Percentiles rank a stretch among this genome's conserved stretches.
These are phyloP conservation scores for Glarea lozoyensis DNA, from an alignment of 495 filamentous ascomycete genomes.

Conservation along the genomic window DNA sequence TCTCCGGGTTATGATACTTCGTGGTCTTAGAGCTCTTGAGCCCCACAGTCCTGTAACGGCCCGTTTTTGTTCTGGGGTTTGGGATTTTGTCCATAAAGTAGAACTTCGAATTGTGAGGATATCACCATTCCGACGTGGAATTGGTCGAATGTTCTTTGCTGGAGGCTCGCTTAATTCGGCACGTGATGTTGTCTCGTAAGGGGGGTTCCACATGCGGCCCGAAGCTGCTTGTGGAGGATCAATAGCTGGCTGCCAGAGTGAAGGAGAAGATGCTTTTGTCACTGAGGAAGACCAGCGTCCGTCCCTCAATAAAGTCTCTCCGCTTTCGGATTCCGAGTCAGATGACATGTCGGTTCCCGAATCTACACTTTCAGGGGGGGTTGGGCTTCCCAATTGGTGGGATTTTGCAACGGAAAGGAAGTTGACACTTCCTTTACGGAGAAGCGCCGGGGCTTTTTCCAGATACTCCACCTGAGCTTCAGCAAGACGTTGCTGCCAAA, in stretches of 20 bases:
- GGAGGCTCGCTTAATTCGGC: no score
- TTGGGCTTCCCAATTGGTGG: constrained; percentile 38
- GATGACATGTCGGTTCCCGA: constrained; percentile 11
- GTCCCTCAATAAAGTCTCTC: no score
- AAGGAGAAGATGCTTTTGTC: no score
- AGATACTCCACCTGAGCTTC: constrained; percentile 36
- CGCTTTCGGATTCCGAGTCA: constrained; percentile 17
- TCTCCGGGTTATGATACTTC: constrained; percentile 12
- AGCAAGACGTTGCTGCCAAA: constrained; percentile 27
- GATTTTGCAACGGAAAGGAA: constrained; percentile 31
- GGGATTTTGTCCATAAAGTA: constrained; percentile 20
- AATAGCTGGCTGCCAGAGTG: constrained; percentile 13
- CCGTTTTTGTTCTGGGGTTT: constrained; percentile 14
- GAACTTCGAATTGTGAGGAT: constrained; percentile 14
- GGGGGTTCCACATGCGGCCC: constrained; percentile 28
- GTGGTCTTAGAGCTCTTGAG: constrained; percentile 19
- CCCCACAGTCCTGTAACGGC: constrained; percentile 20
- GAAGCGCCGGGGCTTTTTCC: constrained; percentile 29
- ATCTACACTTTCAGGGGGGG: constrained; percentile 28
- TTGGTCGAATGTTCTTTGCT: constrained; percentile 22
- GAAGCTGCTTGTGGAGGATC: constrained; percentile 9
- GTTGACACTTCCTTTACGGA: constrained; percentile 28
- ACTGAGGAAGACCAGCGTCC: no score
- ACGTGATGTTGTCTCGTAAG: constrained; percentile 14
- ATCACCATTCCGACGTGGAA: constrained; percentile 8